Base-by-base conservation (phyloP, 2,329 filamentous ascomycete species). In the Emergomyces orientalis region DNA sequence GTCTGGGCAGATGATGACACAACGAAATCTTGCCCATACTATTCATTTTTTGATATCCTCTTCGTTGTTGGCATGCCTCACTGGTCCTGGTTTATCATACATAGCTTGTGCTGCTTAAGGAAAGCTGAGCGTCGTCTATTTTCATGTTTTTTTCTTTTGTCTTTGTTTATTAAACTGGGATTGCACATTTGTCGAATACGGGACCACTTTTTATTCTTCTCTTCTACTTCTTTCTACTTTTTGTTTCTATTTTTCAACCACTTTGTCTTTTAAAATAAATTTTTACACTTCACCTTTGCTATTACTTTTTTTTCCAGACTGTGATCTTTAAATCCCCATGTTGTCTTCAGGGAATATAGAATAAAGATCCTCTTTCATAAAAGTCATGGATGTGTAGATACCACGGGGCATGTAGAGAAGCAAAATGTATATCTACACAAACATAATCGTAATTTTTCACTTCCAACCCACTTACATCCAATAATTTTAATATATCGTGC, bases 151-250 rank as follows among this genome's bases (percentile, higher is more conserved):
- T 32, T 43, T 39, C n/a, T 30, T n/a, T 19, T 3, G 22, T 25
- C n/a, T 56, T 19, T 37, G 19, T 22, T 58, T 41, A 17, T 32
- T 22, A 27, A 32, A 47, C 56, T 59, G 56, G 56, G 56, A 45
- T 59, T 43, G 22, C 37, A 25, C 22, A 27, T 59, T 59, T 59
- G 56, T 59, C 39, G 37, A 43, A 45, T 32, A 59, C 56, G 39
- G 39, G 56, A 47, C 56, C 7, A 22, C 8, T 19, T 45, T 9
- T 19, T n/a, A 4, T 34, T 47, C 27, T 30, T 17, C 2, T 17
- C n/a, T 43, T 57, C 25, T n/a, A n/a, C n/a, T 22, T 30, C 1
- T 30, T 27, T 54, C 30, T 37, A 56, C 34, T 22, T 25, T 59
- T 59, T 19, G 9, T n/a, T 47, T 30, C 6, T 34, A 8, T 27